These are phyloP conservation scores for Pleurotus pulmonarius DNA, from an alignment of 768 basidiomycete species.

Conservation along the genomic window DNA sequence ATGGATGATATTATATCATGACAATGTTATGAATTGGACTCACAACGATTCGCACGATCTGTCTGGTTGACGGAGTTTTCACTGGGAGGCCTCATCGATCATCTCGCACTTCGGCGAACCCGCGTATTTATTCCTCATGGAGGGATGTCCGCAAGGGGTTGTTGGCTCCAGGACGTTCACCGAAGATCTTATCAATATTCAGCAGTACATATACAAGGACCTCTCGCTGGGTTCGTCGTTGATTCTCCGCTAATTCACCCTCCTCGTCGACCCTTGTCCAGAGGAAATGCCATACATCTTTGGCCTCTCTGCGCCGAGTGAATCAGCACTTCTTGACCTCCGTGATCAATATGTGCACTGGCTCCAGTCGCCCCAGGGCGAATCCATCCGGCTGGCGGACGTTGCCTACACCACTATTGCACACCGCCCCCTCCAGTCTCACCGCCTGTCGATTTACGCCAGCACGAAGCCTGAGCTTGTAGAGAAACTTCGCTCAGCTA, in stretches of 20 bases:
- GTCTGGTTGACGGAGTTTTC: too few species aligned
- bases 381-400: neutral
- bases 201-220: too few species aligned
- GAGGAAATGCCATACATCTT: neutral
- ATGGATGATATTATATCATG: too few species aligned
- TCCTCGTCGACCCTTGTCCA: neutral
- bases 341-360: neutral
- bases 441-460: neutral
- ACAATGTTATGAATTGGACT: too few species aligned
- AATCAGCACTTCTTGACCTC: neutral
- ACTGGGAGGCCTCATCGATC: too few species aligned
- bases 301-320: neutral
- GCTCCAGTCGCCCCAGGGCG: neutral
- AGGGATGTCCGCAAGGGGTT: neutral
- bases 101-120: neutral
- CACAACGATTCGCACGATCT: too few species aligned
- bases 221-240: neutral
- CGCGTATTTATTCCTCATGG: neutral
- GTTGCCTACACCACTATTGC: neutral
- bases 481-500: neutral
- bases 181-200: too few species aligned
- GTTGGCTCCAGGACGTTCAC: too few species aligned
- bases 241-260: neutral
- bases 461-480: neutral
- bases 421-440: neutral